phyloP scores from a whole-genome alignment of 2,329 filamentous ascomycete genomes.

The Epichloe elymi region DNA sequence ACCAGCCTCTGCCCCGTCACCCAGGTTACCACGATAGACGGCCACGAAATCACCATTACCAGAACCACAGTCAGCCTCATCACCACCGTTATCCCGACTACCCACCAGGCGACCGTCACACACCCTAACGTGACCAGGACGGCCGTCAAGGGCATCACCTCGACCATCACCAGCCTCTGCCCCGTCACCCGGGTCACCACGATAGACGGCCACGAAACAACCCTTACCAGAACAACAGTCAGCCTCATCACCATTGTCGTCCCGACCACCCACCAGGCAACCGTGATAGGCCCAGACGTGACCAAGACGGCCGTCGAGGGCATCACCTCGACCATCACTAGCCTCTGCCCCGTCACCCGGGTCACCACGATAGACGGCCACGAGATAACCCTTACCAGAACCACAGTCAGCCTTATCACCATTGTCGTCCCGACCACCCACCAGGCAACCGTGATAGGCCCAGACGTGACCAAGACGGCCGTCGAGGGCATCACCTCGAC shows the following conservation, averaged over 20 bases:
- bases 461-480: constrained; percentile 20
- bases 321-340: neutral
- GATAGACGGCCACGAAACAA: constrained; percentile 10
- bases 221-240: constrained; percentile 12
- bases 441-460: constrained; percentile 14
- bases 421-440: constrained; percentile 13
- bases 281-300: neutral
- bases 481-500: constrained; percentile 26
- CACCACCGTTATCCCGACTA: constrained; percentile 16
- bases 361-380: constrained; percentile 3
- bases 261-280: constrained; percentile 14
- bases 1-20: constrained; percentile 31
- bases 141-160: constrained; percentile 22
- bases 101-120: constrained; percentile 8
- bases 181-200: constrained; percentile 25
- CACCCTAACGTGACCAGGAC: constrained; percentile 17
- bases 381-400: constrained; percentile 12
- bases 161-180: constrained; percentile 28
- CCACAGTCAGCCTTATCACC: constrained; percentile 13
- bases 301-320: neutral
- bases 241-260: constrained; percentile 14
- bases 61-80: constrained; percentile 13
- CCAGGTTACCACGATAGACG: constrained; percentile 18
- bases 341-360: neutral
- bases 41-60: constrained; percentile 10